Evolutionary conservation across 176 grass and related monocot species (phyloP).

Genomic region (Carex myosuroides): DNA sequence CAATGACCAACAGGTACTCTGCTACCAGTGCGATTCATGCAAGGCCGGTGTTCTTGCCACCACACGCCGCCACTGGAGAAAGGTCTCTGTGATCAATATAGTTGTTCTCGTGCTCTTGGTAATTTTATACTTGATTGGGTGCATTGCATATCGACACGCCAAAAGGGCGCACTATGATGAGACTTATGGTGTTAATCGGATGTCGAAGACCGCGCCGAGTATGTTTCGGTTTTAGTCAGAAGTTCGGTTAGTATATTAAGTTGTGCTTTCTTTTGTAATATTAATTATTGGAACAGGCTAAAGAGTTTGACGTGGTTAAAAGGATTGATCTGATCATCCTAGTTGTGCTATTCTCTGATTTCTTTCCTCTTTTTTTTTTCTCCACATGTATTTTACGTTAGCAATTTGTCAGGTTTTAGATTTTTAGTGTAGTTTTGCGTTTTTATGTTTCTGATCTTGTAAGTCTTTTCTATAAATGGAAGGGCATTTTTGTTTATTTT

Average conservation of each 20-base stretch:
- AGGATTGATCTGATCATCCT: neutral
- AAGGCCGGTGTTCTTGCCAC: slow-evolving; percentile 46
- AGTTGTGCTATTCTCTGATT: neutral
- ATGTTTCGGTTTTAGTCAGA: slow-evolving; percentile 10
- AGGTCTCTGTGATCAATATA: slow-evolving; percentile 44
- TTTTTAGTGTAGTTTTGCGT: too few relatives aligned
- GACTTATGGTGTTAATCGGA: slow-evolving; percentile 14
- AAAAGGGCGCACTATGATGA: slow-evolving; percentile 28
- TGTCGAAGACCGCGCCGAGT: neutral
- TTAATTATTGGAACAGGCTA: neutral
- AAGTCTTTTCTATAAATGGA: too few relatives aligned
- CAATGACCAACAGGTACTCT: slow-evolving; percentile 40
- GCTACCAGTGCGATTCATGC: slow-evolving; percentile 59
- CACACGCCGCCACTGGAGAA: slow-evolving; percentile 49
- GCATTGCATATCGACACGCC: slow-evolving; percentile 46
- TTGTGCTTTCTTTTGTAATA: neutral
- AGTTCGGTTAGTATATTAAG: neutral
- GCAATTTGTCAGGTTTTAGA: too few relatives aligned
- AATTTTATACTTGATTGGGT: slow-evolving; percentile 34
- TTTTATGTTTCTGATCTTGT: too few relatives aligned
- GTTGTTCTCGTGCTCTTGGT: slow-evolving; percentile 45
- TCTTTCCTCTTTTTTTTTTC: neutral
- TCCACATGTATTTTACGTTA: neutral
- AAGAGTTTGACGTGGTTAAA: neutral
- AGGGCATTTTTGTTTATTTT: too few relatives aligned